Percentiles rank a stretch among this genome's conserved stretches.
phyloP scores from a whole-genome alignment of 805 yeast genomes.

The Kuraishia capsulata region DNA sequence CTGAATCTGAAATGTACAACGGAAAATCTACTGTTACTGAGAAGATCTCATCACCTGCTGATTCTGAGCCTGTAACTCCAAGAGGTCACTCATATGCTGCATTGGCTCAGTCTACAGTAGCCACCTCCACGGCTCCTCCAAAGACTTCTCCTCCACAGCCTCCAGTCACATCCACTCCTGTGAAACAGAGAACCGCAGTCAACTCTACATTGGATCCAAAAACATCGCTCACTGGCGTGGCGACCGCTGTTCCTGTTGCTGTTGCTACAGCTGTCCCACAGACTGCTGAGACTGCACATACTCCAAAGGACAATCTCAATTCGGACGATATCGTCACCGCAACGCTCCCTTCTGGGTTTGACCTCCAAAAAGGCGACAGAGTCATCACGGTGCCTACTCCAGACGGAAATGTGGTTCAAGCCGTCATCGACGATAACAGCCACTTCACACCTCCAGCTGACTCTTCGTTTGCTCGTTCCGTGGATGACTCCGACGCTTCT shows the following conservation, averaged over 20 bases:
- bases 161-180: neutral
- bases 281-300: neutral
- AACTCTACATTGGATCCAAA: neutral
- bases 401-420: slow-evolving; percentile 5
- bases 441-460: slow-evolving; percentile 18
- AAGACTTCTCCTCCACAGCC: neutral
- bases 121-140: neutral
- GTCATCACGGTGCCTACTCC: slow-evolving; percentile 12
- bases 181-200: neutral
- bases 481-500: neutral
- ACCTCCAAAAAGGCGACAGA: slow-evolving; percentile 12
- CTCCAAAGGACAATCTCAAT: neutral
- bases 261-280: neutral
- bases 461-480: too few species aligned
- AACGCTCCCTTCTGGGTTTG: slow-evolving; percentile 2
- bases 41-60: too few species aligned
- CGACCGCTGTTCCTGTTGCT: neutral
- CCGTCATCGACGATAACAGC: slow-evolving; percentile 29
- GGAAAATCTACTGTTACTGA: too few species aligned
- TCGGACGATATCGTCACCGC: neutral
- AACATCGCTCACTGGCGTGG: neutral
- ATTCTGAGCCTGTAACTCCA: neutral
- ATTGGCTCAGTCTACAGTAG: neutral
- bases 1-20: too few species aligned
- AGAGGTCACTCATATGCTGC: neutral